A percentile compares a stretch with the other conserved stretches of the same genome.
phyloP scores from a whole-genome alignment of 805 yeast genomes.

The Candida dajiaensis region DNA sequence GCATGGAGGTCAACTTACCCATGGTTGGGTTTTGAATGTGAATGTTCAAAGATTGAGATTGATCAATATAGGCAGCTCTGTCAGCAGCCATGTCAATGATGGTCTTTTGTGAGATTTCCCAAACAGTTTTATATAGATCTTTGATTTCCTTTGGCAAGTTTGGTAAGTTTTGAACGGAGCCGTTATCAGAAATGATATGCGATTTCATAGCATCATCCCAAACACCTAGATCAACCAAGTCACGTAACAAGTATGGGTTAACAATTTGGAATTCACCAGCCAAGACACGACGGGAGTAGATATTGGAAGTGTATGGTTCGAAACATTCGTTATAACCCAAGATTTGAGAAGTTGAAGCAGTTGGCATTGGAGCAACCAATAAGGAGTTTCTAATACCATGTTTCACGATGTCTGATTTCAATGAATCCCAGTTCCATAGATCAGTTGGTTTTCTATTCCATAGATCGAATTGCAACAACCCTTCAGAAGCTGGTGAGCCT shows the following conservation, averaged over 20 bases:
- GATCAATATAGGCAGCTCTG: conserved; percentile 80
- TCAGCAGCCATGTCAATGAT: conserved; percentile 84
- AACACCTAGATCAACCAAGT: conserved; percentile 71
- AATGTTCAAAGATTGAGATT: conserved; percentile 87
- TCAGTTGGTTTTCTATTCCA: conserved; percentile 78
- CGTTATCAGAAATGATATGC: conserved; percentile 67
- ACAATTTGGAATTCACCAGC: conserved; percentile 95
- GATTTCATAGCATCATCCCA: conserved; percentile 83
- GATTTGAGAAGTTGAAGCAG: conserved; percentile 96
- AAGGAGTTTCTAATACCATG: conserved; percentile 84
- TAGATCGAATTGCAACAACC: conserved; percentile 77
- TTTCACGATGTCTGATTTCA: conserved; percentile 52
- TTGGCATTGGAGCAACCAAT: conserved; percentile 94
- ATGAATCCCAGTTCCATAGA: conserved; percentile 79
- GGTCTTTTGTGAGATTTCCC: conserved; percentile 89
- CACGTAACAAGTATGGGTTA: conserved; percentile 78
- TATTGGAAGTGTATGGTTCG: conserved; percentile 92
- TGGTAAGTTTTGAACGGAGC: conserved; percentile 76
- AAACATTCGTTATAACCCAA: conserved; percentile 92
- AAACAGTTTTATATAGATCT: conserved; percentile 83
- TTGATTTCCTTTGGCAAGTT: conserved; percentile 72
- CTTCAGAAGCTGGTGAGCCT: conserved; percentile 90
- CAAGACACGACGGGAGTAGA: conserved; percentile 83
- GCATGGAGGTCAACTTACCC: conserved; percentile 98
- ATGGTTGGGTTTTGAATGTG: conserved; percentile 83